phyloP scores from a whole-genome alignment of 371 early-diverging fungal species.

The Apophysomyces variabilis region DNA sequence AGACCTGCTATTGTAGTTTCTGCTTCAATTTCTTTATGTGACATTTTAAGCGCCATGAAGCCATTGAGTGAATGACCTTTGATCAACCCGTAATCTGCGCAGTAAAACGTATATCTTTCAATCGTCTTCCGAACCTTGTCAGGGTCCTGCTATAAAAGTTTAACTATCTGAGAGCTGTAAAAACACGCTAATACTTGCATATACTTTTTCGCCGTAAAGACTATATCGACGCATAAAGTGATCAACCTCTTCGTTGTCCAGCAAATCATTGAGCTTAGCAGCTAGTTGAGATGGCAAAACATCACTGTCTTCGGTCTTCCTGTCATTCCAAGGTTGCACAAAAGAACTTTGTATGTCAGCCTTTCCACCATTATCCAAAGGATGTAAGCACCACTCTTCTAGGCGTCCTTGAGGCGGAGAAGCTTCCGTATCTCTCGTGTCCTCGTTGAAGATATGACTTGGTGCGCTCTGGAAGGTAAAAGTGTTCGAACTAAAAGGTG shows the following conservation, averaged over 20 bases:
- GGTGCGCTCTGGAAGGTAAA: background rate
- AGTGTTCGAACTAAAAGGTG: background rate
- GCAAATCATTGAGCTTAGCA: slow-evolving; percentile 27
- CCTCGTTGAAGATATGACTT: background rate
- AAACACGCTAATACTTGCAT: slow-evolving; percentile 18
- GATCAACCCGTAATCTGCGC: slow-evolving; percentile 54
- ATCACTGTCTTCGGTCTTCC: background rate
- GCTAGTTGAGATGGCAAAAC: slow-evolving; percentile 19
- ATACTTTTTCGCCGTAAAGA: slow-evolving; percentile 31
- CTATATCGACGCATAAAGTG: slow-evolving; percentile 28
- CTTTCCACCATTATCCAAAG: background rate
- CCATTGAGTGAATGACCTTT: slow-evolving; percentile 54
- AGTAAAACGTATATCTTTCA: slow-evolving; percentile 63
- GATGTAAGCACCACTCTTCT: background rate
- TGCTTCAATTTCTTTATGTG: slow-evolving; percentile 15
- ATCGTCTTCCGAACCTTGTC: slow-evolving; percentile 25
- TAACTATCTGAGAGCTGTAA: background rate
- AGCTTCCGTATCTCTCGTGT: background rate
- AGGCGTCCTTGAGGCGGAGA: background rate
- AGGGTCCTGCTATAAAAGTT: slow-evolving; percentile 31
- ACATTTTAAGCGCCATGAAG: slow-evolving; percentile 30
- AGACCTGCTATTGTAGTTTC: slow-evolving; percentile 28
- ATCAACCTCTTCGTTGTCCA: slow-evolving; percentile 20
- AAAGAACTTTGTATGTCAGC: background rate
- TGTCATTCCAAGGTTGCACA: background rate